Evolutionary conservation across 148 eudicot genomes (phyloP), one percentile per base, ranked within the genome.

Genomic region (Tetragonia tetragonoides): DNA sequence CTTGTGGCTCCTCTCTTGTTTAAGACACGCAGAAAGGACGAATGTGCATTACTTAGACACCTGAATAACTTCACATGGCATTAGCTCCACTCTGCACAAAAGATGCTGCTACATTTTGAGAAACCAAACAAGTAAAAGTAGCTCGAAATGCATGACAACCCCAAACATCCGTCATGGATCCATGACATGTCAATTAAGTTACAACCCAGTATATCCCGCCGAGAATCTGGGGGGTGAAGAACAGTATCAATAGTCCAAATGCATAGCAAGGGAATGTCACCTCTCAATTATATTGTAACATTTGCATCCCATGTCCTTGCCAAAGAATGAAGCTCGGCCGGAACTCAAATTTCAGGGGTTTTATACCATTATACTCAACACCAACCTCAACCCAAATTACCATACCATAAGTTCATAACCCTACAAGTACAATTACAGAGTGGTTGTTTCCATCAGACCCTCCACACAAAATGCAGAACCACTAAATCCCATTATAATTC

Each of bases 91-190:
- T 60, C n/a, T 21, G 39, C 20, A 24, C 39, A 41, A 59, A 8
- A 59, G 51, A 11, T 39, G 23, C 62, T 77, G 40, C 21, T n/a
- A n/a, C 38, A 65, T 51, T 68, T 66, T 44, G 66, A 51, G 72
- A 66, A 46, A 46, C n/a, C 34, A 11, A 14, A 49, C 63, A 24
- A 49, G n/a, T 7, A 37, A 14, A 65, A 39, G 63, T 10, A 67
- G 12, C 38, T 23, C 59, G 8, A 21, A 57, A 77, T 76, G 71
- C 72, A 66, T 34, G 40, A 40, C 21, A n/a, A 41, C 14, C 64
- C 75, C n/a, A 18, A 53, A 20, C 0, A 56, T 49, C 39, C 18
- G 1, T 12, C 53, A 69, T 44, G 54, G 54, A 44, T 69, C 12
- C 28, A n/a, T n/a, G n/a, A n/a, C n/a, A n/a, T n/a, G n/a, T n/a